These are phyloP conservation scores for Alternaria ethzedia DNA, from an alignment of 2,329 filamentous ascomycete genomes.

Conservation along the genomic window DNA sequence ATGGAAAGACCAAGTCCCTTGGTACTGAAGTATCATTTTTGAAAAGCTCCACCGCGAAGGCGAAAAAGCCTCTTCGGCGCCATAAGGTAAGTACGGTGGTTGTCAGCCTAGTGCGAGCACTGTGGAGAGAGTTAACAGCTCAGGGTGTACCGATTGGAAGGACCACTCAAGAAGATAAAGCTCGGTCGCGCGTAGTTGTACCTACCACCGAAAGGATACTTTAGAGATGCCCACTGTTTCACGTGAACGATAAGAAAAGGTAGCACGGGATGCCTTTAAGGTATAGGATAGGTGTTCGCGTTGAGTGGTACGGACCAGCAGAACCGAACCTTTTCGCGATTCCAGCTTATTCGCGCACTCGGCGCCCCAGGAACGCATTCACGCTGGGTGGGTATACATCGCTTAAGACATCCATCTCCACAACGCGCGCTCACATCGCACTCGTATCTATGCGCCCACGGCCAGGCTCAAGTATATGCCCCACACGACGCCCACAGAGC, in stretches of 20 bases:
- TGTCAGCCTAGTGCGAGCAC: not conserved
- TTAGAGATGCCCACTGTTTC: not conserved
- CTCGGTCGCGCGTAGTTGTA: not conserved
- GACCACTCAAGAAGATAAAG: not conserved
- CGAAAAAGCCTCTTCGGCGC: not conserved
- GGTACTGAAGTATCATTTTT: not conserved
- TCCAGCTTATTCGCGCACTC: not conserved
- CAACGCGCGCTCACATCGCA: not conserved
- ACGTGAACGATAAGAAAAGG: not conserved
- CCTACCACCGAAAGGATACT: not conserved
- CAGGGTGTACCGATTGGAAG: not conserved
- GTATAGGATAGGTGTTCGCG: not conserved
- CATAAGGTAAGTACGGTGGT: not conserved
- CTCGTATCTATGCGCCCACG: slow-evolving; percentile 35
- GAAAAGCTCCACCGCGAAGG: not conserved
- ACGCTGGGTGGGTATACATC: not conserved
- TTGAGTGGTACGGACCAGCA: not conserved
- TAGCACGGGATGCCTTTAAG: not conserved
- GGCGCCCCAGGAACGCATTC: not conserved
- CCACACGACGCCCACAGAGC: slow-evolving; percentile 75
- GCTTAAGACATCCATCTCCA: not conserved
- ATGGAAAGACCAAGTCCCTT: not conserved
- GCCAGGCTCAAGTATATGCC: slow-evolving; percentile 75
- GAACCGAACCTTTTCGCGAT: not conserved
- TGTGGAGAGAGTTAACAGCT: not conserved